phyloP scores from a whole-genome alignment of 164 flowering plant genomes.

The Cinnamomum chago region DNA sequence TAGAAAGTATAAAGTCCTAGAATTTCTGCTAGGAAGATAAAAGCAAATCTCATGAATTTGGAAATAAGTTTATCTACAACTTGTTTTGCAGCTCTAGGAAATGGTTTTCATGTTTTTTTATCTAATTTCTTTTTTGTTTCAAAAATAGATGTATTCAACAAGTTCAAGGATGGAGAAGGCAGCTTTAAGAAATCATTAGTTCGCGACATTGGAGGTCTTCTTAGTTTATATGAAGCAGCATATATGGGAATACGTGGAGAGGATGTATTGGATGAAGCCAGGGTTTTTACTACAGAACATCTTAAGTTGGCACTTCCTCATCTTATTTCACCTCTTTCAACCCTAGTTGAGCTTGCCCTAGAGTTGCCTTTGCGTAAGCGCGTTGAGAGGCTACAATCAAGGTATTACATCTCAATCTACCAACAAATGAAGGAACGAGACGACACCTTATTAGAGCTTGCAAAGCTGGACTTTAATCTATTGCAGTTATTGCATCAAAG shows the following conservation, averaged over 20 bases:
- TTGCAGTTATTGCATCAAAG: constrained; percentile 19
- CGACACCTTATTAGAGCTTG: constrained; percentile 6
- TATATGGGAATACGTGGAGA: constrained; percentile 18
- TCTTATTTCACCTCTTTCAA: constrained; percentile 7
- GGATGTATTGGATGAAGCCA: constrained; percentile 23
- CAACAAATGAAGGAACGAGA: constrained; percentile 5
- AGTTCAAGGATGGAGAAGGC: constrained; percentile 32
- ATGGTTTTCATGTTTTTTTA: not conserved
- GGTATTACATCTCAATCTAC: constrained; percentile 14
- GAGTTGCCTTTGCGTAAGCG: constrained; percentile 13
- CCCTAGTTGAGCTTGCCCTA: constrained; percentile 17
- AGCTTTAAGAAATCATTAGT: constrained; percentile 18
- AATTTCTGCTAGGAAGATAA: too few species aligned
- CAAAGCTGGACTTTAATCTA: constrained; percentile 12
- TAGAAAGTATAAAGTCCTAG: too few species aligned
- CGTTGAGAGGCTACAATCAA: constrained; percentile 15
- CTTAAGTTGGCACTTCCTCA: constrained; percentile 5
- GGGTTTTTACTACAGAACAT: constrained; percentile 15
- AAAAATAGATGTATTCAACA: constrained; percentile 6
- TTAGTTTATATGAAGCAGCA: constrained; percentile 25
- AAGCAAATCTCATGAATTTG: too few species aligned
- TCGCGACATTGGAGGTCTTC: constrained; percentile 10
- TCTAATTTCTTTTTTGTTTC: not conserved
- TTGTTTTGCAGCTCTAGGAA: not conserved
- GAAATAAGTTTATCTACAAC: too few species aligned